A percentile compares a stretch with the other conserved stretches of the same genome.
Conservation (phyloP, 2,329 filamentous ascomycete genomes). For the Cladosporium sp. region DNA sequence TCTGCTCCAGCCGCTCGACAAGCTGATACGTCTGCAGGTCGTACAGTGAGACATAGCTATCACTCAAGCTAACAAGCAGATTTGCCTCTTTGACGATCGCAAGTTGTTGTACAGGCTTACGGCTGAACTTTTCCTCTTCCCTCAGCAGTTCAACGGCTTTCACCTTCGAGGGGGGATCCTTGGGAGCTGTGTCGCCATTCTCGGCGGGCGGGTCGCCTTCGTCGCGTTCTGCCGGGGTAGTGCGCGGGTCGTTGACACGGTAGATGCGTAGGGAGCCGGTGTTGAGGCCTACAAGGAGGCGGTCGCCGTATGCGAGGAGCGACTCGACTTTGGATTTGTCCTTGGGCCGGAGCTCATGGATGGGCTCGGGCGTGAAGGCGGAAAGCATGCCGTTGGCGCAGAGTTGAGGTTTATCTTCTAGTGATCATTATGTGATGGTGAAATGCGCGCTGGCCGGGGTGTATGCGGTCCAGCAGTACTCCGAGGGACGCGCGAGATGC, state of each 20-base stretch:
- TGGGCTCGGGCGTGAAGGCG: slow-evolving; percentile 91
- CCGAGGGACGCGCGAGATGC: neutral
- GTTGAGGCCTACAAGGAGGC: slow-evolving; percentile 85
- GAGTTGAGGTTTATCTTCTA: neutral
- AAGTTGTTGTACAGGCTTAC: slow-evolving; percentile 84
- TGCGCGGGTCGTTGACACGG: slow-evolving; percentile 68
- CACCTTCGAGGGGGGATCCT: slow-evolving; percentile 32
- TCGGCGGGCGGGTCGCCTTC: slow-evolving; percentile 27
- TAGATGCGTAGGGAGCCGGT: slow-evolving; percentile 86
- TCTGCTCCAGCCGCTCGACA: slow-evolving; percentile 73
- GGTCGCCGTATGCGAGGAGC: slow-evolving; percentile 87
- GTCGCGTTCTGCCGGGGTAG: slow-evolving; percentile 28
- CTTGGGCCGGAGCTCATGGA: slow-evolving; percentile 91
- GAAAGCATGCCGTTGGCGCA: slow-evolving; percentile 58
- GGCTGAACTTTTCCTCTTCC: slow-evolving; percentile 91
- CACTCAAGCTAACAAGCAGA: slow-evolving; percentile 83
- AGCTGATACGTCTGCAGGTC: slow-evolving; percentile 80
- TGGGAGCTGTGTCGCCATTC: slow-evolving; percentile 38
- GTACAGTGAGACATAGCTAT: slow-evolving; percentile 82
- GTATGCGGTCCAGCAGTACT: no score
- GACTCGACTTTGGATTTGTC: slow-evolving; percentile 98
- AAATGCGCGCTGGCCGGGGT: neutral
- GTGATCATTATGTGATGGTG: slow-evolving; percentile 8
- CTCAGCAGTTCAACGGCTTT: slow-evolving; percentile 73
- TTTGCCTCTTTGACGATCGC: slow-evolving; percentile 94